Percentiles rank a stretch among this genome's conserved stretches.
Conservation (phyloP, 2,329 filamentous ascomycete genomes). For the Neonectria sp. region DNA sequence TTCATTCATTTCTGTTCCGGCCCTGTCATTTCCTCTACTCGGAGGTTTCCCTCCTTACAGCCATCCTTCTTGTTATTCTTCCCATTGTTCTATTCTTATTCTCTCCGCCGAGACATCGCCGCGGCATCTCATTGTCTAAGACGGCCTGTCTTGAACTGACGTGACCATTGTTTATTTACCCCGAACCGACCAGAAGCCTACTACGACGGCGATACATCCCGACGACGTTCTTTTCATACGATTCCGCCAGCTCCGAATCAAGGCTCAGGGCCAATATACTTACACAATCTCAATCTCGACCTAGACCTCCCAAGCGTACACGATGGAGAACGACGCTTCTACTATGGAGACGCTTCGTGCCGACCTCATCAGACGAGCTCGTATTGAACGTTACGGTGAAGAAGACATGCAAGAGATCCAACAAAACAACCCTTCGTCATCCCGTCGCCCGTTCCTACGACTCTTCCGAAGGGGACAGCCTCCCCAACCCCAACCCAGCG, state of each 20-base stretch:
- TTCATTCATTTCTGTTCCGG: constrained; percentile 8
- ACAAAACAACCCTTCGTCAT: constrained; percentile 18
- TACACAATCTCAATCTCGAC: background rate
- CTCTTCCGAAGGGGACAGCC: constrained; percentile 40
- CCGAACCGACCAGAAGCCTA: background rate
- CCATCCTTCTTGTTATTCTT: background rate
- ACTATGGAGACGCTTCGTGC: constrained; percentile 52
- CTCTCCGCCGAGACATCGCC: background rate
- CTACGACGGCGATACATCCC: background rate
- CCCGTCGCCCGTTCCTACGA: constrained; percentile 35
- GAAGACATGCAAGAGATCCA: constrained; percentile 24
- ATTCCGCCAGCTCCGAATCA: background rate
- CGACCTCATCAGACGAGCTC: constrained; percentile 52
- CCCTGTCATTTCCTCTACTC: constrained; percentile 13
- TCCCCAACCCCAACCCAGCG: constrained; percentile 27
- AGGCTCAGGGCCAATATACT: background rate
- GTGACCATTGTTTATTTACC: background rate
- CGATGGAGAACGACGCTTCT: constrained; percentile 41
- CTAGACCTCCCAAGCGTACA: background rate
- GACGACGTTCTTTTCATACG: background rate
- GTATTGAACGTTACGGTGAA: constrained; percentile 44
- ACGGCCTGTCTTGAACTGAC: background rate
- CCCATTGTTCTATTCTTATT: background rate
- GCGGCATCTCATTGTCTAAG: background rate
- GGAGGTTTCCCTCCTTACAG: background rate